A percentile compares a stretch with the other conserved stretches of the same genome.
Evolutionary conservation across 805 yeast genomes (phyloP).

Genomic region (Ogataea corticis): DNA sequence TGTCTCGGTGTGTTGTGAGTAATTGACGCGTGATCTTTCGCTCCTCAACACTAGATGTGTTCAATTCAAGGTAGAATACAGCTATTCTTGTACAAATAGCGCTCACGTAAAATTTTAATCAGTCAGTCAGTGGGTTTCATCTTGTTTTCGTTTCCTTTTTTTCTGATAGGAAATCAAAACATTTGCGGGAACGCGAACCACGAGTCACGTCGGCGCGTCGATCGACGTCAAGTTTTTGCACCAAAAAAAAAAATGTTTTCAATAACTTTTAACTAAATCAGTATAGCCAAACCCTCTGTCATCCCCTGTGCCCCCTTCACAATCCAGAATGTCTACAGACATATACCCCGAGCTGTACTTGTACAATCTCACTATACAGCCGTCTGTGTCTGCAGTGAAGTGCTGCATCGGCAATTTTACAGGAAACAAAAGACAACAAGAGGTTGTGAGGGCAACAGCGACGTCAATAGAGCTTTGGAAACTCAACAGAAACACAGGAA

Average conservation of each 20-base stretch:
- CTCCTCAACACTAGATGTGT: too few relatives aligned
- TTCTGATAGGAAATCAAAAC: not conserved
- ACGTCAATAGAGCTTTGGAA: slow-evolving; percentile 54
- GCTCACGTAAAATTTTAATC: not conserved
- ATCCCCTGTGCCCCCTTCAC: not conserved
- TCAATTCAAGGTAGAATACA: too few relatives aligned
- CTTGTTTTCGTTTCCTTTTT: not conserved
- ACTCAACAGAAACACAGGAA: slow-evolving; percentile 57
- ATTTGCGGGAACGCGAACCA: not conserved
- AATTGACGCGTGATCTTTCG: not conserved
- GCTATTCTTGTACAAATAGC: too few relatives aligned
- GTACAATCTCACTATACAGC: slow-evolving; percentile 71
- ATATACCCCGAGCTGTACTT: slow-evolving; percentile 45
- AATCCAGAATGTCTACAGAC: slow-evolving; percentile 20
- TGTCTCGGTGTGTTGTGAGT: not conserved
- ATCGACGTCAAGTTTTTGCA: not conserved
- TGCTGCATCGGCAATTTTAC: slow-evolving; percentile 72
- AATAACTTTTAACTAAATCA: too few relatives aligned
- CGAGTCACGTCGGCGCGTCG: slow-evolving; percentile 15
- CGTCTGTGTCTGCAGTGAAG: slow-evolving; percentile 51
- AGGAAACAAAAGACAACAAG: slow-evolving; percentile 56
- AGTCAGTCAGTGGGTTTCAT: not conserved
- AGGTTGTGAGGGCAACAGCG: slow-evolving; percentile 58
- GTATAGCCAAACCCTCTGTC: not conserved
- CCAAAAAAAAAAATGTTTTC: slow-evolving; percentile 1